Conservation (phyloP, 1,284 basidiomycete genomes). For the Cryptococcus jaspeensis region DNA sequence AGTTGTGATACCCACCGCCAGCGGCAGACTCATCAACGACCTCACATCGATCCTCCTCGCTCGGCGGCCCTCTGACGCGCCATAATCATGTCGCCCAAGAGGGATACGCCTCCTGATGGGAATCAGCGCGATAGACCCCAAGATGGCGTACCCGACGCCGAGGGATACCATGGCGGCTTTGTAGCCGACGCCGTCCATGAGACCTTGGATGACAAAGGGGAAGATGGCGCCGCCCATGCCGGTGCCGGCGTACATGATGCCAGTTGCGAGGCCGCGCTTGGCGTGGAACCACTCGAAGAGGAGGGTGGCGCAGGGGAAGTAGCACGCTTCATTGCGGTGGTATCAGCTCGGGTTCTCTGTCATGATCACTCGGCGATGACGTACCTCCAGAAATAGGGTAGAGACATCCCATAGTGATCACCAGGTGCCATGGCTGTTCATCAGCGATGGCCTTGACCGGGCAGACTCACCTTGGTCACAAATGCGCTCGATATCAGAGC, state of each 20-base stretch:
- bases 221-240: conserved; percentile 45
- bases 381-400: conserved; percentile 41
- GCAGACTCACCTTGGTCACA: conserved; percentile 25
- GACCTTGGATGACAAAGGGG: conserved; percentile 38
- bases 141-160: conserved; percentile 28
- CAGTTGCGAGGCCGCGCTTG: conserved; percentile 42
- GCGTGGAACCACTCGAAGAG: conserved; percentile 47
- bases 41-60: conserved; percentile 15
- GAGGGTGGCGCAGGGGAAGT: conserved; percentile 45
- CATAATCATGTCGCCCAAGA: conserved; percentile 7
- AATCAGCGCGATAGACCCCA: conserved; percentile 31
- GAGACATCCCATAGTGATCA: conserved; percentile 40
- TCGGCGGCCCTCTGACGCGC: not conserved
- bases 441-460: not conserved
- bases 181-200: conserved; percentile 42
- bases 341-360: not conserved
- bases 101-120: conserved; percentile 46
- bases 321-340: conserved; percentile 32
- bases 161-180: conserved; percentile 43
- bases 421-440: conserved; percentile 38
- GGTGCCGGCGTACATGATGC: conserved; percentile 44
- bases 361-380: too few species aligned
- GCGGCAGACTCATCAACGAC: conserved; percentile 25
- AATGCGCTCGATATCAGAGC: conserved; percentile 37
- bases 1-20: conserved; percentile 34